These are phyloP conservation scores for Trichoderma cornu-damae DNA, from an alignment of 2,329 filamentous ascomycete genomes.

Conservation along the genomic window DNA sequence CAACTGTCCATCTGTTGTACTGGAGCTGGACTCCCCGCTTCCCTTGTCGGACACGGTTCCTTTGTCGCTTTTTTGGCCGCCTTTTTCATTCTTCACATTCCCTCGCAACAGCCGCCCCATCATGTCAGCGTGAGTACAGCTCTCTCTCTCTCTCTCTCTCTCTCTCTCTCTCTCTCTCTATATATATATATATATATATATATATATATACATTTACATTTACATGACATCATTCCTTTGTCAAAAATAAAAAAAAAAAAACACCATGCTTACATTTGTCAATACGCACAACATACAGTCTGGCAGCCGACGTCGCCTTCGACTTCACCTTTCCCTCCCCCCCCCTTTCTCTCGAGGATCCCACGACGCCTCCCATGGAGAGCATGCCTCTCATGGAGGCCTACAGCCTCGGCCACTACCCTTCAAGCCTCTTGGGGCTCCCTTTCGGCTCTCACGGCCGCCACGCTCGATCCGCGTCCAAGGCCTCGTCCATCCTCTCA, in stretches of 20 bases:
- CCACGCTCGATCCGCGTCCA: slow-evolving; percentile 60
- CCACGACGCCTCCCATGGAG: slow-evolving; percentile 28
- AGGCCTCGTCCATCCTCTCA: slow-evolving; percentile 60
- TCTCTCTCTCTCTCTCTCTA: too few relatives aligned
- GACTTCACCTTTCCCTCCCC: slow-evolving; percentile 52
- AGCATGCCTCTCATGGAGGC: slow-evolving; percentile 23
- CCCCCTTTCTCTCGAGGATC: slow-evolving; percentile 26
- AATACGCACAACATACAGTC: slow-evolving; percentile 47
- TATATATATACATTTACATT: too few relatives aligned
- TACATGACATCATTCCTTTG: background rate
- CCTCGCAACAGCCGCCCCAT: slow-evolving; percentile 16
- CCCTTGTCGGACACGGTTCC: slow-evolving; percentile 3
- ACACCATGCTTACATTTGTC: slow-evolving; percentile 23
- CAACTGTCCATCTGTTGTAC: background rate
- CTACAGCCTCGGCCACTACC: slow-evolving; percentile 49
- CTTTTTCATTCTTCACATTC: too few relatives aligned
- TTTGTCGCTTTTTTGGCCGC: background rate
- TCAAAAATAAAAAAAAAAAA: background rate
- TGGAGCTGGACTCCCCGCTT: slow-evolving; percentile 23
- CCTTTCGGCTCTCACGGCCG: slow-evolving; percentile 41
- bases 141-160: too few relatives aligned
- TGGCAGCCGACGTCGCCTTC: slow-evolving; percentile 58
- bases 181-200: too few relatives aligned
- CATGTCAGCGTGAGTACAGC: slow-evolving; percentile 35
- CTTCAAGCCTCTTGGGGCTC: slow-evolving; percentile 47